phyloP scores from a whole-genome alignment of 495 filamentous ascomycete species.

The Podospora australis region DNA sequence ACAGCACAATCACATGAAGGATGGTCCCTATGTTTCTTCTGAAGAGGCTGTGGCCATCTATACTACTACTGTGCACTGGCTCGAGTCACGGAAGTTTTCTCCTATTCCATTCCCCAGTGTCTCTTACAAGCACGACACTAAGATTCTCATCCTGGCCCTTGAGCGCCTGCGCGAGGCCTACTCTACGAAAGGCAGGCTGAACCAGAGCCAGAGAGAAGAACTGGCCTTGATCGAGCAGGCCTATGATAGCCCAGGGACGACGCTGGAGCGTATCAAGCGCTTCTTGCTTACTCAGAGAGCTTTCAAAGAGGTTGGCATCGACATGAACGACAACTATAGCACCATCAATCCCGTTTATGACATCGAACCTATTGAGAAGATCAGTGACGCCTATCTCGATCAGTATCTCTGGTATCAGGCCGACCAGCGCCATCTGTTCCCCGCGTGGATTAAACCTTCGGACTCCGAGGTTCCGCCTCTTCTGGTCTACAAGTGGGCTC shows the following conservation, averaged over 20 bases:
- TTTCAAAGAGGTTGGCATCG: constrained; percentile 99
- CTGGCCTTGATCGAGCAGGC: constrained; percentile 96
- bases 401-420: constrained; percentile 99
- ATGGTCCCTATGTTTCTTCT: constrained; percentile 95
- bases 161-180: constrained; percentile 94
- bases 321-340: constrained; percentile 99
- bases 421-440: constrained; percentile 96
- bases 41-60: constrained; percentile 99
- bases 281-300: constrained; percentile 95
- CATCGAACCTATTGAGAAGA: constrained; percentile 99
- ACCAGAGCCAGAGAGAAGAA: constrained; percentile 97
- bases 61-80: constrained; percentile 97
- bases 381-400: constrained; percentile 97
- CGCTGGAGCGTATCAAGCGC: constrained; percentile 92
- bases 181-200: constrained; percentile 93
- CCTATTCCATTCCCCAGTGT: constrained; percentile 99
- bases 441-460: constrained; percentile 98
- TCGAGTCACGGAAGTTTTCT: constrained; percentile 96
- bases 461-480: constrained; percentile 98
- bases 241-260: constrained; percentile 96
- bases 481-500: constrained; percentile 97
- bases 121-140: constrained; percentile 99
- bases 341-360: constrained; percentile 99
- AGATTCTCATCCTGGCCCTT: constrained; percentile 93
- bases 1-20: constrained; percentile 99